These are phyloP conservation scores for Cryphonectria naterciae DNA, from an alignment of 2,329 filamentous ascomycete genomes.

Conservation along the genomic window DNA sequence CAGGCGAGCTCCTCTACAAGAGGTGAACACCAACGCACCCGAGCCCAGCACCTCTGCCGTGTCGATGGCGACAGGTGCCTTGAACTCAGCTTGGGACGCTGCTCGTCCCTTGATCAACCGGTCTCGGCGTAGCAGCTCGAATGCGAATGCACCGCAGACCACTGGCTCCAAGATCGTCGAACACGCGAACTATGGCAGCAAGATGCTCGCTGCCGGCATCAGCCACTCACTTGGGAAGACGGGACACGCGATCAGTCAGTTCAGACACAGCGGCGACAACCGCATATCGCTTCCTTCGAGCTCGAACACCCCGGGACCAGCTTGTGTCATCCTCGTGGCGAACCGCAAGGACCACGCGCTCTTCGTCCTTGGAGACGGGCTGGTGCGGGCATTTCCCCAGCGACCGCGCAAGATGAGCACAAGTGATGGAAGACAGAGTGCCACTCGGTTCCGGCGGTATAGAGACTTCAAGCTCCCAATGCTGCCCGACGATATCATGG, in stretches of 20 bases:
- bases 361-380: constrained; percentile 67
- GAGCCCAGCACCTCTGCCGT: constrained; percentile 61
- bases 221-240: constrained; percentile 75
- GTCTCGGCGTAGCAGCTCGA: constrained; percentile 56
- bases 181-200: constrained; percentile 70
- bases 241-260: constrained; percentile 69
- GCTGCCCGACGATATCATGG: constrained; percentile 63
- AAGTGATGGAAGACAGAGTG: constrained; percentile 55
- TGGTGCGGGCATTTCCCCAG: constrained; percentile 67
- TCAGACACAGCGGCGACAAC: constrained; percentile 77
- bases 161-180: constrained; percentile 55
- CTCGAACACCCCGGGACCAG: constrained; percentile 55
- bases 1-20: constrained; percentile 50
- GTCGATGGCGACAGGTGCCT: constrained; percentile 70
- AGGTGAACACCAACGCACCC: constrained; percentile 50
- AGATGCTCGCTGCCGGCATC: constrained; percentile 73
- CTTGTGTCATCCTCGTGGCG: constrained; percentile 68
- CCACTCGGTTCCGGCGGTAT: constrained; percentile 60
- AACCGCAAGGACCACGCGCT: constrained; percentile 66
- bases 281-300: constrained; percentile 69
- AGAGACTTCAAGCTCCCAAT: constrained; percentile 69
- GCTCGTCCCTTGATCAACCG: constrained; percentile 63
- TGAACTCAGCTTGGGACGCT: constrained; percentile 71
- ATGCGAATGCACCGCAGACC: constrained; percentile 40
- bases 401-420: constrained; percentile 60